Conservation (phyloP, 352 stramenopile genomes). For the Saprolegnia parasitica region DNA sequence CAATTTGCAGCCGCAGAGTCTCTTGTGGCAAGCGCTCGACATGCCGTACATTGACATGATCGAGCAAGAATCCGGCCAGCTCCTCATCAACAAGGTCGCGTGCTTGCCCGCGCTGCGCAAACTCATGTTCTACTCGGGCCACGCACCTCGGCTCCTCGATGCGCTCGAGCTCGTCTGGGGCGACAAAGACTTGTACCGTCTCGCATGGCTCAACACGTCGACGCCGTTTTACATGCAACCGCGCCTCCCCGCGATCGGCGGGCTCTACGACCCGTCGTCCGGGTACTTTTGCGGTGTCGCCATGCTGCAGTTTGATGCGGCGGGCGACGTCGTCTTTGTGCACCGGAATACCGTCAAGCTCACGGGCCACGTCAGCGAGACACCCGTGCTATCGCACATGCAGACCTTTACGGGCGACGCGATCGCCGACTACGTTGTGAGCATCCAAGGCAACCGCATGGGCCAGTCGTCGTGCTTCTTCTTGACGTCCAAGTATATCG, state of each 20-base stretch:
- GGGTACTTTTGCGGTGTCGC: conserved; percentile 71
- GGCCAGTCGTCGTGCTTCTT: conserved; percentile 19
- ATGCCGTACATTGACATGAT: conserved; percentile 86
- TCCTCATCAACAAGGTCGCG: conserved; percentile 56
- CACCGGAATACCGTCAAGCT: conserved; percentile 80
- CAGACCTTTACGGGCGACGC: conserved; percentile 76
- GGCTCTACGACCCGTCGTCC: conserved; percentile 44
- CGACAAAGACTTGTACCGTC: conserved; percentile 72
- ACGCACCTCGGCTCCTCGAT: conserved; percentile 52
- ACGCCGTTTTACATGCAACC: conserved; percentile 67
- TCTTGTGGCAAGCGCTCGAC: conserved; percentile 63
- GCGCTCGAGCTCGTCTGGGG: conserved; percentile 67
- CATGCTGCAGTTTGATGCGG: conserved; percentile 72
- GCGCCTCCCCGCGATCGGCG: conserved; percentile 51
- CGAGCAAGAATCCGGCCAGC: conserved; percentile 75
- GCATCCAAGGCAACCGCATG: conserved; percentile 12
- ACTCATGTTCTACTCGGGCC: conserved; percentile 75
- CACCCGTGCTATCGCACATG: conserved; percentile 45
- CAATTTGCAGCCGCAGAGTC: conserved; percentile 67
- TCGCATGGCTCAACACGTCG: conserved; percentile 75
- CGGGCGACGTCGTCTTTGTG: conserved; percentile 70
- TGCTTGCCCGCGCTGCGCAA: conserved; percentile 45
- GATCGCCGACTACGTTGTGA: neutral
- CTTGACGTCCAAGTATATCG: neutral
- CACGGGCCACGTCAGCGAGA: conserved; percentile 33